A percentile compares a stretch with the other conserved stretches of the same genome.
phyloP scores from a whole-genome alignment of 2,329 filamentous ascomycete species.

The Anisogramma anomala region DNA sequence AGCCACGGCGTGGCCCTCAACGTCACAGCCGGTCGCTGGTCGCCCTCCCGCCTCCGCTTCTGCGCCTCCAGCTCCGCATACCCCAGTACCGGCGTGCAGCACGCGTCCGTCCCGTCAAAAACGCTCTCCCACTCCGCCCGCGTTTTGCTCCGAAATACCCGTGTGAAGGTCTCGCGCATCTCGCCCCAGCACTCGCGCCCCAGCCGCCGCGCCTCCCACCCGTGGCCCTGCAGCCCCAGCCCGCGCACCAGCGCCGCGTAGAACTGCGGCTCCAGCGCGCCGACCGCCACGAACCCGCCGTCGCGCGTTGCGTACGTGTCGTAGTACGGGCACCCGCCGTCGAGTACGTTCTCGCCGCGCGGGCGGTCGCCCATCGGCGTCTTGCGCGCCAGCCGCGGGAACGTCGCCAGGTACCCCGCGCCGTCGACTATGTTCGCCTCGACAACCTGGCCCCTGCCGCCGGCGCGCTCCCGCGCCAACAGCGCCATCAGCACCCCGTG shows the following conservation, averaged over 20 bases:
- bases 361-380: constrained; percentile 49
- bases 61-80: constrained; percentile 55
- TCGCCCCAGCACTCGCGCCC: constrained; percentile 57
- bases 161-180: constrained; percentile 49
- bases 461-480: constrained; percentile 45
- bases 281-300: constrained; percentile 72
- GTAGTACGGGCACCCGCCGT: constrained; percentile 81
- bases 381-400: constrained; percentile 58
- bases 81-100: constrained; percentile 76
- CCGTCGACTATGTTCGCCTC: constrained; percentile 98
- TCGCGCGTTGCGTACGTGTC: constrained; percentile 80
- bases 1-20: constrained; percentile 58
- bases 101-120: constrained; percentile 87
- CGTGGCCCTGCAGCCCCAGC: constrained; percentile 44
- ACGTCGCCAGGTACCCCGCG: constrained; percentile 63
- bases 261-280: constrained; percentile 81
- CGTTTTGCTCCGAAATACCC: constrained; percentile 56
- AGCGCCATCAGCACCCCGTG: constrained; percentile 74
- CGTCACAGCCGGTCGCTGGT: constrained; percentile 60
- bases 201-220: constrained; percentile 40
- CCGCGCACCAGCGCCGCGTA: constrained; percentile 57
- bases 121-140: constrained; percentile 70
- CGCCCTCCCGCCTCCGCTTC: constrained; percentile 39
- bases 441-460: constrained; percentile 73
- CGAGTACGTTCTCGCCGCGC: constrained; percentile 66